Conservation (phyloP, 345 rosid species). For the Populus tremula region DNA sequence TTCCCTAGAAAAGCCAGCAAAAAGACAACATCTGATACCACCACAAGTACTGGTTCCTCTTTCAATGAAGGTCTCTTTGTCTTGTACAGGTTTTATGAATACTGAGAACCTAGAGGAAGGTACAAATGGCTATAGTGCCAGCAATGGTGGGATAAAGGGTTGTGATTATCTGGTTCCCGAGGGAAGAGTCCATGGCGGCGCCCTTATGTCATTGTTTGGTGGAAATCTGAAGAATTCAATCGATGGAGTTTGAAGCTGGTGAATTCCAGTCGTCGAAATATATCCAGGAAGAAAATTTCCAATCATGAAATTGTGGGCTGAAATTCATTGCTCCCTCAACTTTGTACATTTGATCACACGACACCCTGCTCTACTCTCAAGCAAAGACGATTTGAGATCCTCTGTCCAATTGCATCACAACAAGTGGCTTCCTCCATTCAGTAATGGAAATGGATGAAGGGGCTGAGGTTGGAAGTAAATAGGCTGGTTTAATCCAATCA, state of each 20-base stretch:
- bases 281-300: not conserved
- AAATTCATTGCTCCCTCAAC: no score
- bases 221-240: conserved; percentile 60
- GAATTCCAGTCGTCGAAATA: conserved; percentile 6
- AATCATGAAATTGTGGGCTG: conserved; percentile 23
- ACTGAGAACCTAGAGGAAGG: conserved; percentile 42
- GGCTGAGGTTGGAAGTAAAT: no score
- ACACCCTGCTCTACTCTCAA: no score
- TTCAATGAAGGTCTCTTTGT: conserved; percentile 68
- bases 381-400: no score
- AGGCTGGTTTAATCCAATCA: no score
- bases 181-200: conserved; percentile 97
- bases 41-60: conserved; percentile 84
- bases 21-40: conserved; percentile 70
- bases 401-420: no score
- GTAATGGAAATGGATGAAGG: no score
- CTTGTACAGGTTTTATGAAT: conserved; percentile 32
- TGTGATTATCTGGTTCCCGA: conserved; percentile 67
- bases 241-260: conserved; percentile 45
- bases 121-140: conserved; percentile 18
- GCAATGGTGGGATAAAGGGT: conserved; percentile 32
- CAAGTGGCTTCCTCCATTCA: no score
- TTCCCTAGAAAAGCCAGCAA: conserved; percentile 47
- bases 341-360: no score
- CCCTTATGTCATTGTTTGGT: conserved; percentile 77